Percentiles rank a stretch among this genome's conserved stretches.
These are phyloP conservation scores for Excoecaria agallocha DNA, from an alignment of 345 rosid species.

Conservation along the genomic window DNA sequence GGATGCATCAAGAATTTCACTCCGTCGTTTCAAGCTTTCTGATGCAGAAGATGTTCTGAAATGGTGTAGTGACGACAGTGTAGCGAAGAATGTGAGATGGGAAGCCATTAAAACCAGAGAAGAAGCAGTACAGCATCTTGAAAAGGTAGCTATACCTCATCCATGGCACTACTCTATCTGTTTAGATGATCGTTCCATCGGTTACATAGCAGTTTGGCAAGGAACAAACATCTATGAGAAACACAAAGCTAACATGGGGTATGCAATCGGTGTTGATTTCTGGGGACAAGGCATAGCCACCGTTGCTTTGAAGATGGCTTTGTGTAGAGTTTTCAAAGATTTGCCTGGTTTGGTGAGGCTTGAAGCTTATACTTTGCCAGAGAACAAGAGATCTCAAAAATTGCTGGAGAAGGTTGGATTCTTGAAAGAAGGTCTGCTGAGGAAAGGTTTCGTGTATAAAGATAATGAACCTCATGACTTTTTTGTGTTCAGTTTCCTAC, in stretches of 20 bases:
- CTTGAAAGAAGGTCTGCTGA: slow-evolving; percentile 53
- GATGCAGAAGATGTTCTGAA: slow-evolving; percentile 47
- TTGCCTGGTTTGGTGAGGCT: slow-evolving; percentile 43
- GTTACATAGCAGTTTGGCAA: slow-evolving; percentile 38
- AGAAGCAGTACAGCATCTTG: slow-evolving; percentile 32
- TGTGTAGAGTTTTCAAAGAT: slow-evolving; percentile 26
- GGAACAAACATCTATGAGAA: slow-evolving; percentile 28
- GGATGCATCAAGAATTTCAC: slow-evolving; percentile 41
- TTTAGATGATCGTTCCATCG: slow-evolving; percentile 39
- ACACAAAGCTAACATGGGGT: slow-evolving; percentile 36
- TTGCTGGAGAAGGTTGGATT: slow-evolving; percentile 65
- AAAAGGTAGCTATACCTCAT: slow-evolving; percentile 35
- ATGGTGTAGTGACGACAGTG: slow-evolving; percentile 41
- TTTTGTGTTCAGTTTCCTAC: slow-evolving; percentile 38
- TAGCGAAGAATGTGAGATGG: slow-evolving; percentile 45
- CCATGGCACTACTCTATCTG: slow-evolving; percentile 51
- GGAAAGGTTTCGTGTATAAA: slow-evolving; percentile 42
- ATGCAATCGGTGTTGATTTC: slow-evolving; percentile 36
- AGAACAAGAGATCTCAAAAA: slow-evolving; percentile 51
- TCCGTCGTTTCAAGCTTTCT: slow-evolving; percentile 43
- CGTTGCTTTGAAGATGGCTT: slow-evolving; percentile 36
- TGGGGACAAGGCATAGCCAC: slow-evolving; percentile 49
- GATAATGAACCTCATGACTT: slow-evolving; percentile 49
- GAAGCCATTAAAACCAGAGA: slow-evolving; percentile 32
- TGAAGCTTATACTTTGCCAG: slow-evolving; percentile 51